A percentile compares a stretch with the other conserved stretches of the same genome.
Evolutionary conservation across 2,329 filamentous ascomycete species (phyloP).

Genomic region (Arthrobotrys conoides): DNA sequence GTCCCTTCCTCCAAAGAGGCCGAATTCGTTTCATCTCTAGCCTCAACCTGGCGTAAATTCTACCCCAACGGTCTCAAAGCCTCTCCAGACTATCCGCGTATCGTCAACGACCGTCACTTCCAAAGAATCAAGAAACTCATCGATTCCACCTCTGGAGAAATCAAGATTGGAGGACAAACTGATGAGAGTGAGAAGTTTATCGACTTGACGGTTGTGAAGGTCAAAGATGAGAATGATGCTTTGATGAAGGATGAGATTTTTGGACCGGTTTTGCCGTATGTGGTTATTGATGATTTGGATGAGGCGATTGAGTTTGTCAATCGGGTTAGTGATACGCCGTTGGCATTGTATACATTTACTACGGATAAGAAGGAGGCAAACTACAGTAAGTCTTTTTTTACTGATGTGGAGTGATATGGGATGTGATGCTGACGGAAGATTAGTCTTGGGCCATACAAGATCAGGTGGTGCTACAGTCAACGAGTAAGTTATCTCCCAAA

Average conservation of each 20-base stretch:
- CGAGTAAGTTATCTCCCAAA: conserved; percentile 70
- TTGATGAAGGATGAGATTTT: conserved; percentile 89
- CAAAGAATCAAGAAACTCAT: conserved; percentile 89
- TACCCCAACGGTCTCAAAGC: conserved; percentile 84
- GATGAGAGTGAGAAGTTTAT: conserved; percentile 87
- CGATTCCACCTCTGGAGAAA: conserved; percentile 84
- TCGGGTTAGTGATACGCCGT: conserved; percentile 83
- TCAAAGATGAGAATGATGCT: conserved; percentile 80
- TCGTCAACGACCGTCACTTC: conserved; percentile 86
- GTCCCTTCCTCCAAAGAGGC: conserved; percentile 74
- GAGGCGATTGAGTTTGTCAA: conserved; percentile 88
- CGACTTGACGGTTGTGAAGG: conserved; percentile 90
- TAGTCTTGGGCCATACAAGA: conserved; percentile 75
- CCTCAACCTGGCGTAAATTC: conserved; percentile 79
- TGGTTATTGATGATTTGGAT: conserved; percentile 76
- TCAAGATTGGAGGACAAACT: conserved; percentile 86
- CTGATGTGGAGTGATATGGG: neutral
- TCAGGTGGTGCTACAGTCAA: conserved; percentile 79
- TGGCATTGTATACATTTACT: conserved; percentile 86
- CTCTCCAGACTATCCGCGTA: conserved; percentile 83
- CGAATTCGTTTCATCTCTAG: conserved; percentile 81
- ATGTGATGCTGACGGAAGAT: conserved; percentile 55
- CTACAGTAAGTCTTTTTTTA: conserved; percentile 70
- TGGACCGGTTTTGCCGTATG: conserved; percentile 85
- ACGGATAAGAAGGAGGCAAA: conserved; percentile 74